phyloP scores from a whole-genome alignment of 441 rosid genomes.

The Geranium incanum region DNA sequence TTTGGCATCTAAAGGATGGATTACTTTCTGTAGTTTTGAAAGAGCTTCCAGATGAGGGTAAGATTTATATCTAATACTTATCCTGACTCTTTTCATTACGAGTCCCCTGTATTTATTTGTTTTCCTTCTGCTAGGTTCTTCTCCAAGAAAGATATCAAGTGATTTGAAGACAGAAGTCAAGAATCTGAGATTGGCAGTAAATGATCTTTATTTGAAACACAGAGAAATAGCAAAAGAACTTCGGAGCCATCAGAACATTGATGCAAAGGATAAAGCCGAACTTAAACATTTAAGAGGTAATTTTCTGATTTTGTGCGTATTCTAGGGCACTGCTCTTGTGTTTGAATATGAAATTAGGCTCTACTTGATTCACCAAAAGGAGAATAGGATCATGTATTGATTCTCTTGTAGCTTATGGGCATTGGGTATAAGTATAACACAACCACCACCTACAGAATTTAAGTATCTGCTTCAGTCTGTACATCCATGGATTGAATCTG shows the following conservation, averaged over 20 bases:
- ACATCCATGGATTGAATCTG: not conserved
- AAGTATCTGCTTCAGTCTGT: not conserved
- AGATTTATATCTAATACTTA: slow-evolving; percentile 12
- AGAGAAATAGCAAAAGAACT: slow-evolving; percentile 53
- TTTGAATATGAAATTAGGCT: not conserved
- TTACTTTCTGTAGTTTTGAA: slow-evolving; percentile 43
- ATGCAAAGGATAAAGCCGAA: slow-evolving; percentile 65
- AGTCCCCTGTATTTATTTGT: slow-evolving; percentile 20
- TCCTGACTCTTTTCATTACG: slow-evolving; percentile 6
- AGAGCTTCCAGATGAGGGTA: slow-evolving; percentile 48
- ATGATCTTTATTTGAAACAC: slow-evolving; percentile 66
- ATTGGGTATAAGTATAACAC: not conserved
- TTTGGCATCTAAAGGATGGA: slow-evolving; percentile 57
- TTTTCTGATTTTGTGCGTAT: not conserved
- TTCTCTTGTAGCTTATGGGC: not conserved
- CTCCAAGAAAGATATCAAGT: slow-evolving; percentile 37
- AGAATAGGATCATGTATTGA: not conserved
- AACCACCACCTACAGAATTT: not conserved
- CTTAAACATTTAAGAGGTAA: slow-evolving; percentile 68
- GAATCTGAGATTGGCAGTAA: slow-evolving; percentile 50
- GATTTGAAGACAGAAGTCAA: slow-evolving; percentile 53
- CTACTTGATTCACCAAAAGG: not conserved
- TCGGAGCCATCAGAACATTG: slow-evolving; percentile 49
- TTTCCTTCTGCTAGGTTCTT: slow-evolving; percentile 43
- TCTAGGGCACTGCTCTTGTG: not conserved